A percentile compares a stretch with the other conserved stretches of the same genome.
phyloP scores from a whole-genome alignment of 2,329 filamentous ascomycete species.

The Fusarium bactridioides region DNA sequence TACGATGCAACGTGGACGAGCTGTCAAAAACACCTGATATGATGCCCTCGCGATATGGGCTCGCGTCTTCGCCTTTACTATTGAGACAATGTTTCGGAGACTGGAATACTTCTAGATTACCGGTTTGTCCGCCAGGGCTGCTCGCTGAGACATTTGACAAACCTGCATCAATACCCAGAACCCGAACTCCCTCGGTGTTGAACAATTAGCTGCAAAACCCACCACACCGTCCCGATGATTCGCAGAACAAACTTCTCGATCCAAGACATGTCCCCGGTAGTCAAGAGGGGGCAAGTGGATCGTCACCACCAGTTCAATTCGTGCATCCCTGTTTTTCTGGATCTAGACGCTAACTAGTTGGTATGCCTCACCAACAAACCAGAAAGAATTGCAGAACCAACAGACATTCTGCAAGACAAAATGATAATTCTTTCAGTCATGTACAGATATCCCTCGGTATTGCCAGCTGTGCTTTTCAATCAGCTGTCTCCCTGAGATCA shows the following conservation, averaged over 20 bases:
- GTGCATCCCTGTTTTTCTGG: constrained; percentile 12
- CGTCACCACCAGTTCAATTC: not conserved
- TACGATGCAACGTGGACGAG: not conserved
- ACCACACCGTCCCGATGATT: constrained; percentile 7
- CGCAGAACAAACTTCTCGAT: not conserved
- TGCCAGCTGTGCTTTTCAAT: constrained; percentile 5
- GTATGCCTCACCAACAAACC: not conserved
- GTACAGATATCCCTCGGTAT: not conserved
- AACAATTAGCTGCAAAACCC: not conserved
- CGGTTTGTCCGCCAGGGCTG: not conserved
- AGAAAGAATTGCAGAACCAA: not conserved
- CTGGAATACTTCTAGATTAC: not conserved
- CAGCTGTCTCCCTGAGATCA: not conserved
- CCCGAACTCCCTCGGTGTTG: not conserved
- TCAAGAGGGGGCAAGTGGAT: not conserved
- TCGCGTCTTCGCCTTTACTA: not conserved
- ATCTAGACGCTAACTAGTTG: not conserved
- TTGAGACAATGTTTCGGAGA: accelerated
- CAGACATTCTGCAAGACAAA: not conserved
- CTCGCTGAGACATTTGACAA: constrained; percentile 7
- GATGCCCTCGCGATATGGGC: accelerated
- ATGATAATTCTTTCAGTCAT: not conserved
- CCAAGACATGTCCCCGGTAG: not conserved
- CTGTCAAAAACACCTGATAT: not conserved
- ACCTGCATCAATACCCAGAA: not conserved